These are phyloP conservation scores for Exophiala spinifera DNA, from an alignment of 2,329 filamentous ascomycete genomes.

Conservation along the genomic window DNA sequence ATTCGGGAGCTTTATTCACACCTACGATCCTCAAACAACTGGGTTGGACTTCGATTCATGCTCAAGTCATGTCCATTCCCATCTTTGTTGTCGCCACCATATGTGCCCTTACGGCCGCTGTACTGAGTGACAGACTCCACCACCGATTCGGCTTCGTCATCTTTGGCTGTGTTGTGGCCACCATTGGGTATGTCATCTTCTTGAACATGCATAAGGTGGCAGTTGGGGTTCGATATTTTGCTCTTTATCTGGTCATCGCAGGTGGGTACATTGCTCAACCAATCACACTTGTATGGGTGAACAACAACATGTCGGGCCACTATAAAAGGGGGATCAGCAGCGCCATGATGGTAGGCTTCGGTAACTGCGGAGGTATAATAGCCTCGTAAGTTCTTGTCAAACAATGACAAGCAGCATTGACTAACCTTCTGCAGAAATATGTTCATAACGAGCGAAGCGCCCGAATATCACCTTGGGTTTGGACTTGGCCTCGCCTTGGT, in stretches of 20 bases:
- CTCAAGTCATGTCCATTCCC: slow-evolving; percentile 38
- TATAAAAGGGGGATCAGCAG: slow-evolving; percentile 33
- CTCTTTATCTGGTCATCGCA: slow-evolving; percentile 28
- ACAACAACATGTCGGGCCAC: slow-evolving; percentile 34
- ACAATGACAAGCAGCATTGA: background rate
- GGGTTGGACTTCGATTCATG: slow-evolving; percentile 33
- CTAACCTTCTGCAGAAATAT: slow-evolving; percentile 33
- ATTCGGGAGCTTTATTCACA: slow-evolving; percentile 36
- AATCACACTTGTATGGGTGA: slow-evolving; percentile 30
- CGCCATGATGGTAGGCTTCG: slow-evolving; percentile 33
- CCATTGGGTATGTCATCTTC: slow-evolving; percentile 32
- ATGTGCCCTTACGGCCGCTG: slow-evolving; percentile 32
- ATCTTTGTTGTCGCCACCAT: slow-evolving; percentile 35
- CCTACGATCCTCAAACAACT: slow-evolving; percentile 37
- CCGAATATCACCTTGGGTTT: slow-evolving; percentile 39
- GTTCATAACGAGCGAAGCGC: slow-evolving; percentile 37
- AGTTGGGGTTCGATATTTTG: slow-evolving; percentile 33
- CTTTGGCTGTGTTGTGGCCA: background rate
- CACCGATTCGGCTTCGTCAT: slow-evolving; percentile 34
- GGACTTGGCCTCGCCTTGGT: slow-evolving; percentile 35
- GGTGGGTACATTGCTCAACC: slow-evolving; percentile 37
- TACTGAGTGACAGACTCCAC: slow-evolving; percentile 33
- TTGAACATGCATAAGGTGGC: slow-evolving; percentile 31
- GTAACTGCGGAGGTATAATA: slow-evolving; percentile 37
- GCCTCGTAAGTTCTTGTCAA: slow-evolving; percentile 25